Conservation (phyloP, 352 stramenopile genomes). For the Globisporangium spiculum region DNA sequence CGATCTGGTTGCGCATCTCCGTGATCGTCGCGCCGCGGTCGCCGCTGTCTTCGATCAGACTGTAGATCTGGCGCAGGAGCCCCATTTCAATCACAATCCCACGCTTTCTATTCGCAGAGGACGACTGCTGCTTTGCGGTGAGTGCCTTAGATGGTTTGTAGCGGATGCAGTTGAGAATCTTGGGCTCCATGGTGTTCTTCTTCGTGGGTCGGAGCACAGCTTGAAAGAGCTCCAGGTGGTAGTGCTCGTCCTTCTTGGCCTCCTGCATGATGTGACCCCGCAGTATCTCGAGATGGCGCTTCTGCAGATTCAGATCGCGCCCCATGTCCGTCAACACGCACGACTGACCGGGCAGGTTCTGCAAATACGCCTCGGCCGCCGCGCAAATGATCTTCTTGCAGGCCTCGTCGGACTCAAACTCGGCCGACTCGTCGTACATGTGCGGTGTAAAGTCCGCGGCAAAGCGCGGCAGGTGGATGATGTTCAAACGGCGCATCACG, state of each 20-base stretch:
- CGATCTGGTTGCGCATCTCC: conserved; percentile 69
- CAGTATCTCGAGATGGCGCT: conserved; percentile 66
- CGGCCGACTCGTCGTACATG: conserved; percentile 68
- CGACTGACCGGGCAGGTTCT: conserved; percentile 50
- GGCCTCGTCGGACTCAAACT: conserved; percentile 83
- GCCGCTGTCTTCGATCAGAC: conserved; percentile 64
- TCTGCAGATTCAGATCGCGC: conserved; percentile 62
- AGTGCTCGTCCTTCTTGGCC: conserved; percentile 56
- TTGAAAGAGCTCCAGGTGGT: conserved; percentile 69
- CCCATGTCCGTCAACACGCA: conserved; percentile 71
- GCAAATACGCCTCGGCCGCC: conserved; percentile 59
- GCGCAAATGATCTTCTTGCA: conserved; percentile 61
- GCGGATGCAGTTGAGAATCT: conserved; percentile 79
- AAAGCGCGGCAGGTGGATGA: conserved; percentile 77
- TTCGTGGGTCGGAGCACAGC: conserved; percentile 62
- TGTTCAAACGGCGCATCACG: conserved; percentile 67
- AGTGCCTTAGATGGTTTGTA: conserved; percentile 36
- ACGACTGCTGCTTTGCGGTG: not conserved
- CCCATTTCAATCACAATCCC: conserved; percentile 69
- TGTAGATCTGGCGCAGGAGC: conserved; percentile 68
- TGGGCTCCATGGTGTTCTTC: conserved; percentile 49
- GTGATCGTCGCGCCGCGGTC: conserved; percentile 66
- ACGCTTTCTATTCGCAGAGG: not conserved
- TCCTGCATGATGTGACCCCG: conserved; percentile 68
- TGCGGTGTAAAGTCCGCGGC: conserved; percentile 47